Base-by-base conservation (phyloP, 768 basidiomycete species). In the Lanmaoa rubissima region DNA sequence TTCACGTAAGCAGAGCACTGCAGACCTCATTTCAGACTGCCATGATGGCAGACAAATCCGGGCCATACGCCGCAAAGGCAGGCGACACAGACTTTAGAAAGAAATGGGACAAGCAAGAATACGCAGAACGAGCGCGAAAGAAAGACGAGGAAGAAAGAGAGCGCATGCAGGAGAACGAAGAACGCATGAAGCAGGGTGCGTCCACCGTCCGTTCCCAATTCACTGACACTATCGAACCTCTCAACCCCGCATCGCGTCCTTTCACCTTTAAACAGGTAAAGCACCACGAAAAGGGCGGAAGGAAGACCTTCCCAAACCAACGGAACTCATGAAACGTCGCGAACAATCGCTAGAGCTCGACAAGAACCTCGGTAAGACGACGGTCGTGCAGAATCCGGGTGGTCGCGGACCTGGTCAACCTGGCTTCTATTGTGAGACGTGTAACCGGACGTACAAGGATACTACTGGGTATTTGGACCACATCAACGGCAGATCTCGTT, bases 41-140 rank as follows among this genome's bases (percentile, higher is more conserved):
- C 48, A 51, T 9, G 51, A 72, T 73, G 70, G 48, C 68, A 49
- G 70, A 72, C 58, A 72, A 66, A 47, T 58, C 69, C 28, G 67
- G 73, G 19, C 73, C 77, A 19, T 76, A 76, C 52, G 63, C 65
- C 50, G 61, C 75, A 34, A 75, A 75, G 49, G 72, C 77, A 5
- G 61, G 65, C 17, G 89, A 90, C 72, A 89, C 88, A 11, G 87
- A 89, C 71, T 90, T 90, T 63, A 75, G 94, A 47, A 88, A 88
- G 74, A 92, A 87, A 79, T 98, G 95, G 94, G 90, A 97, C 78
- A 93, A 94, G 75, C 87, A 94, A 69, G 92, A 91, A 69, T 92
- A 88, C 74, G 83, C 87, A 14, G 90, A 93, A 69, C 82, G 82
- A 55, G 95, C 94, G 11, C 86, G 85, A 70, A 85, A 86, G 67